Base-by-base conservation (phyloP, 2,329 filamentous ascomycete genomes). In the Pseudogymnoascus sp. region DNA sequence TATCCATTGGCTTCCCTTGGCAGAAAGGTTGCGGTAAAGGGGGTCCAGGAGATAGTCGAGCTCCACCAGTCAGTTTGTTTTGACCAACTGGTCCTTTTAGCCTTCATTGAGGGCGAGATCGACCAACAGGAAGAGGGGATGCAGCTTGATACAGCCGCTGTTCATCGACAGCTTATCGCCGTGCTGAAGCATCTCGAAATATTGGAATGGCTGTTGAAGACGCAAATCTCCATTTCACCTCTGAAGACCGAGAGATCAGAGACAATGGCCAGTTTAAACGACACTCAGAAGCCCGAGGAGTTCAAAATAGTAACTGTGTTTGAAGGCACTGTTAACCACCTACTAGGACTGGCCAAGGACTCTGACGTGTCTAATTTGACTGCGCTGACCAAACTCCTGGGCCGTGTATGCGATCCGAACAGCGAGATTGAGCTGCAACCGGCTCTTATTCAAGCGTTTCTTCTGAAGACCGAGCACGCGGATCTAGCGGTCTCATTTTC, bases 91-190 rank as follows among this genome's bases (percentile, higher is more conserved):
- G 82, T 95, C 2, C 81, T 99, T 6, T 80, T 96, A 15, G 83
- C 95, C 9, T 92, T 97, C 74, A 88, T 97, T 81, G 89, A 95
- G 73, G 87, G 87, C 40, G 91, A 95, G 71, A 83, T 90, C 62
- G 89, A 93, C 64, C 84, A 87, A 67, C 86, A 88, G 44, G 86
- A 91, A 42, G 84, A 89, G 15, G 84, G 84, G 1, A 78, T 86
- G 35, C 82, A 83, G 19, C 78, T 90, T 8, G 83, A 87, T 28
- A 87, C 95, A 64, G 85, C 88, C 60, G 83, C 87, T 60, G 84
- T 93, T 36, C 93, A 89, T 76, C 77, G 85, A 70, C 81, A 84
- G 57, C 80, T 97, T 5, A 79, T 95, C 35, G 78, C 80, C n/a
- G 82, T 88, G 63, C 80, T 99, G 17, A 84, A 83, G 67, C 84